Evolutionary conservation across 2,329 filamentous ascomycete species (phyloP).

Genomic region (Rhynchosporium graminicola): DNA sequence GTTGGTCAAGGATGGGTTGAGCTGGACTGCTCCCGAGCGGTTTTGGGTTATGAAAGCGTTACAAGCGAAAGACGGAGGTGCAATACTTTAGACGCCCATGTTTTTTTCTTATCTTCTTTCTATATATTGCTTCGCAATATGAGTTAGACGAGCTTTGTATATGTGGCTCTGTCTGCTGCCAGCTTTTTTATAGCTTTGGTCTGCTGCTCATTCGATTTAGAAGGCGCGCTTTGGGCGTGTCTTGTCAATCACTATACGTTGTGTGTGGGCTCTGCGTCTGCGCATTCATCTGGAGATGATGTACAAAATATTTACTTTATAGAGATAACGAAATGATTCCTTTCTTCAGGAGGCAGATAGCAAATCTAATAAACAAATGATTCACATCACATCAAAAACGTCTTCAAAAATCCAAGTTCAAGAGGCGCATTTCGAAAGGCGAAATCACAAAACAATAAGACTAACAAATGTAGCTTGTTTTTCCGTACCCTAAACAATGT

Average conservation of each 20-base stretch:
- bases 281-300: neutral
- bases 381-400: conserved; percentile 2
- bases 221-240: neutral
- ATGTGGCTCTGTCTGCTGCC: neutral
- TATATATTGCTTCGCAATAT: conserved; percentile 1
- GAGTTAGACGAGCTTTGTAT: neutral
- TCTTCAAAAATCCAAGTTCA: neutral
- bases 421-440: neutral
- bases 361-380: neutral
- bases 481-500: neutral
- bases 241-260: conserved; percentile 5
- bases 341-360: neutral
- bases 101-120: neutral
- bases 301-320: conserved; percentile 7
- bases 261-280: conserved; percentile 5
- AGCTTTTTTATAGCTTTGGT: conserved; percentile 5
- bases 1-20: conserved; percentile 16
- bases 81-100: conserved; percentile 5
- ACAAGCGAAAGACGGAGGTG: conserved; percentile 6
- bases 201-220: neutral
- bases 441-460: neutral
- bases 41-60: conserved; percentile 22
- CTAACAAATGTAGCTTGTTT: neutral
- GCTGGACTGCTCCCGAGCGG: conserved; percentile 25
- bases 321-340: neutral